These are phyloP conservation scores for Wickerhamiella allomyrinae DNA, from an alignment of 805 yeast genomes.

Conservation along the genomic window DNA sequence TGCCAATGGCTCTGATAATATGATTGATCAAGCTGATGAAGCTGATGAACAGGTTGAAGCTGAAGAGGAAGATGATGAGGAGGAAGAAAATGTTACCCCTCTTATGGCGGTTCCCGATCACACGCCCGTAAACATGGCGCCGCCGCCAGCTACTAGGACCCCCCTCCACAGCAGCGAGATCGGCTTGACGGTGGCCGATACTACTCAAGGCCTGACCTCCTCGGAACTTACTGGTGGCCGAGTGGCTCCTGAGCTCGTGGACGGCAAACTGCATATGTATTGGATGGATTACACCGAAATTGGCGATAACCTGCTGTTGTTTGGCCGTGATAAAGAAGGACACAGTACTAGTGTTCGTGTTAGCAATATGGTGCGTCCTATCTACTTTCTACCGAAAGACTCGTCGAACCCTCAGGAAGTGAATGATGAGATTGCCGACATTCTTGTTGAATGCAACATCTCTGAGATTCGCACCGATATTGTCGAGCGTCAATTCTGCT, in stretches of 20 bases:
- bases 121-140: not conserved
- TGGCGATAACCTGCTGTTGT: slow-evolving; percentile 50
- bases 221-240: not conserved
- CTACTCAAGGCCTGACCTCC: not conserved
- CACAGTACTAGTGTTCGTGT: slow-evolving; percentile 59
- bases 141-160: not conserved
- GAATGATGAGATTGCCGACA: slow-evolving; percentile 58
- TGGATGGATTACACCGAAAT: slow-evolving; percentile 86
- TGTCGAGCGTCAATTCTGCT: slow-evolving; percentile 67
- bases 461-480: slow-evolving; percentile 54
- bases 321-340: slow-evolving; percentile 59
- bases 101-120: not conserved
- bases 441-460: slow-evolving; percentile 49
- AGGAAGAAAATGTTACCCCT: not conserved
- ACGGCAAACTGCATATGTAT: slow-evolving; percentile 49
- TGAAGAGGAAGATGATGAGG: not conserved
- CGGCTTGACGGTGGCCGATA: not conserved
- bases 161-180: not conserved
- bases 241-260: not conserved
- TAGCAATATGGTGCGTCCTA: slow-evolving; percentile 50
- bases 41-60: not conserved
- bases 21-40: too few relatives aligned
- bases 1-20: too few relatives aligned
- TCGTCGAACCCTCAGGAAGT: slow-evolving; percentile 37
- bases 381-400: slow-evolving; percentile 63